Conservation (phyloP, 1,139 yeast genomes). For the Eremothecium cymbalariae region DNA sequence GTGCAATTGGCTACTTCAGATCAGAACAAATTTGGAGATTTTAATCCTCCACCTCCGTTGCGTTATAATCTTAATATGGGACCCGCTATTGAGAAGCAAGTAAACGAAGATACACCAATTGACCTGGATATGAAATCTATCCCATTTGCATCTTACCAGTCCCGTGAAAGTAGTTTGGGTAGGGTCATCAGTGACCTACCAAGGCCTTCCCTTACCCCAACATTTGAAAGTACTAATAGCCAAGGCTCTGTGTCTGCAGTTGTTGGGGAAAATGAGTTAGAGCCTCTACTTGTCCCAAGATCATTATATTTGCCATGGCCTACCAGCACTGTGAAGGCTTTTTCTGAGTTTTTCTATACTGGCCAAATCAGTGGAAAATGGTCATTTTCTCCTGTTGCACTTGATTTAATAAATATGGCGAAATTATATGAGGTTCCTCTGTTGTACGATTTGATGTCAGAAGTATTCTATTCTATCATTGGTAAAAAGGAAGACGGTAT, state of each 20-base stretch:
- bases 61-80: too few species aligned
- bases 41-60: not conserved
- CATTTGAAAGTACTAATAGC: conserved; percentile 19
- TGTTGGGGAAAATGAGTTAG: conserved; percentile 30
- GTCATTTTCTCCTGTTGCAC: conserved; percentile 57
- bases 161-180: conserved; percentile 4
- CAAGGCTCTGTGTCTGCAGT: conserved; percentile 11
- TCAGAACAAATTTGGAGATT: not conserved
- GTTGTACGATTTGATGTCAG: conserved; percentile 58
- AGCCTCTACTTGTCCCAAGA: conserved; percentile 58
- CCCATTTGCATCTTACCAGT: not conserved
- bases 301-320: conserved; percentile 60
- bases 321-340: conserved; percentile 51
- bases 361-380: conserved; percentile 73
- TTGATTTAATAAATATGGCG: conserved; percentile 54
- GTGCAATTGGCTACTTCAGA: conserved; percentile 8
- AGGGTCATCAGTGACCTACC: conserved; percentile 11
- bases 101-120: not conserved
- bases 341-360: conserved; percentile 64
- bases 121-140: not conserved
- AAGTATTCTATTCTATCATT: conserved; percentile 58
- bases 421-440: conserved; percentile 60
- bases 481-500: conserved; percentile 55
- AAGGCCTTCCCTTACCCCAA: conserved; percentile 20
- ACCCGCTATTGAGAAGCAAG: not conserved